phyloP scores from a whole-genome alignment of 164 flowering plant genomes.

The Vitis rotundifolia region DNA sequence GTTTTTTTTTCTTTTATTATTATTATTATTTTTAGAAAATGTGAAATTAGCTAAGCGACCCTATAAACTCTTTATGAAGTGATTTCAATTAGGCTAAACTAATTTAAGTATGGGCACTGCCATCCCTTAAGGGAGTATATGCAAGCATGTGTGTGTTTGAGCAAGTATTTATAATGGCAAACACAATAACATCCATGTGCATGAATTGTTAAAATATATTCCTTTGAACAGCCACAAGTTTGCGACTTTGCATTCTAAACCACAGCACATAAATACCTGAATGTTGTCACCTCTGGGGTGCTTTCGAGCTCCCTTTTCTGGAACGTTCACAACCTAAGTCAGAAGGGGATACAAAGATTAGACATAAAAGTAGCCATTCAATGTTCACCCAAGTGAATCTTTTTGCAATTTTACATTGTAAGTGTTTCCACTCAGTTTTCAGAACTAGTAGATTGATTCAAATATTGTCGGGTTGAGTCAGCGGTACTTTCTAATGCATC shows the following conservation, averaged over 20 bases:
- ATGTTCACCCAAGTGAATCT: neutral
- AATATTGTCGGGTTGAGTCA: too few species aligned
- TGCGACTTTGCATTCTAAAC: neutral
- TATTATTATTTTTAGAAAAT: too few species aligned
- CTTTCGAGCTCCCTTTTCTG: conserved; percentile 96
- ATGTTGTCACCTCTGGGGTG: conserved; percentile 95
- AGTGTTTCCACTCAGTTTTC: neutral
- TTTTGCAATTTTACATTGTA: too few species aligned
- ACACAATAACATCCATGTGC: neutral
- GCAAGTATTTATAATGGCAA: too few species aligned
- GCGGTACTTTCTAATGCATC: too few species aligned
- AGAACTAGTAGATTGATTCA: neutral
- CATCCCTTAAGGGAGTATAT: too few species aligned
- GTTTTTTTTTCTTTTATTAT: too few species aligned
- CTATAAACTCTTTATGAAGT: too few species aligned
- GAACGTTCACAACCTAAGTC: conserved; percentile 84
- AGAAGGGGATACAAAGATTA: conserved; percentile 5
- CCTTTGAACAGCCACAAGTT: neutral
- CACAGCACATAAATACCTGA: conserved; percentile 55
- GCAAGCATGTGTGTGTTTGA: too few species aligned
- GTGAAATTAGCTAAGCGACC: too few species aligned
- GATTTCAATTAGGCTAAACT: too few species aligned
- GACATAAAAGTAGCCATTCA: neutral
- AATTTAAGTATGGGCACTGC: too few species aligned
- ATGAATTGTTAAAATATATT: neutral